These are phyloP conservation scores for Rutstroemia sydowiana DNA, from an alignment of 2,329 filamentous ascomycete species.

Conservation along the genomic window DNA sequence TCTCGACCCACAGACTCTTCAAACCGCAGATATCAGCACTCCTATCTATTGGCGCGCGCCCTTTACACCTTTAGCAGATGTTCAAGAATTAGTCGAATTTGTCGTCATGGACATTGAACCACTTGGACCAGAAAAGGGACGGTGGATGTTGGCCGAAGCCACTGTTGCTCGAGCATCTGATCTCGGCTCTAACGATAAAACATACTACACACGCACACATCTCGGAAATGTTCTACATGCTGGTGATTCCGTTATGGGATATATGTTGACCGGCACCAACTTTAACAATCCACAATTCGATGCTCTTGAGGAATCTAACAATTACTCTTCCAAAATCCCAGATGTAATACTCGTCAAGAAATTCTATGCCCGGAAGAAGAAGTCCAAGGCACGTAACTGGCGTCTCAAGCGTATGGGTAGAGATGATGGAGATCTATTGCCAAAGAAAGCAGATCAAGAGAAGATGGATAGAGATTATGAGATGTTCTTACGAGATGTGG, in stretches of 20 bases:
- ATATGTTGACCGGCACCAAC: slow-evolving; percentile 79
- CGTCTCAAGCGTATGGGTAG: slow-evolving; percentile 86
- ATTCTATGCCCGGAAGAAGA: slow-evolving; percentile 80
- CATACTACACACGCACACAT: slow-evolving; percentile 86
- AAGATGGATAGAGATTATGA: slow-evolving; percentile 91
- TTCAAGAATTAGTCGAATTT: slow-evolving; percentile 82
- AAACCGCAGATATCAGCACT: slow-evolving; percentile 78
- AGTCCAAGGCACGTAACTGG: slow-evolving; percentile 81
- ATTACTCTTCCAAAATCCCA: slow-evolving; percentile 72
- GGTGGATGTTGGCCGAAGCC: slow-evolving; percentile 77
- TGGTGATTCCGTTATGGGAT: slow-evolving; percentile 92
- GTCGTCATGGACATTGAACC: slow-evolving; percentile 91
- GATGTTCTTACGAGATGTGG: slow-evolving; percentile 92
- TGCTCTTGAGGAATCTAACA: slow-evolving; percentile 68
- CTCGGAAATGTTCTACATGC: slow-evolving; percentile 77
- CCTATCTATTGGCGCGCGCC: slow-evolving; percentile 86
- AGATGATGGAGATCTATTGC: slow-evolving; percentile 81
- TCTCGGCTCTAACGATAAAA: slow-evolving; percentile 76
- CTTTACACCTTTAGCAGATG: slow-evolving; percentile 76
- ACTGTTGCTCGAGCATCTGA: slow-evolving; percentile 84
- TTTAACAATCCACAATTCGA: slow-evolving; percentile 88
- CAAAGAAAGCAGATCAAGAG: slow-evolving; percentile 81
- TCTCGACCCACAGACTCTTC: slow-evolving; percentile 82
- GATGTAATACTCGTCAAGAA: slow-evolving; percentile 98
- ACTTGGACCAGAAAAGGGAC: slow-evolving; percentile 66